These are phyloP conservation scores for Mollisia scopiformis DNA, from an alignment of 2,329 filamentous ascomycete genomes.

Conservation along the genomic window DNA sequence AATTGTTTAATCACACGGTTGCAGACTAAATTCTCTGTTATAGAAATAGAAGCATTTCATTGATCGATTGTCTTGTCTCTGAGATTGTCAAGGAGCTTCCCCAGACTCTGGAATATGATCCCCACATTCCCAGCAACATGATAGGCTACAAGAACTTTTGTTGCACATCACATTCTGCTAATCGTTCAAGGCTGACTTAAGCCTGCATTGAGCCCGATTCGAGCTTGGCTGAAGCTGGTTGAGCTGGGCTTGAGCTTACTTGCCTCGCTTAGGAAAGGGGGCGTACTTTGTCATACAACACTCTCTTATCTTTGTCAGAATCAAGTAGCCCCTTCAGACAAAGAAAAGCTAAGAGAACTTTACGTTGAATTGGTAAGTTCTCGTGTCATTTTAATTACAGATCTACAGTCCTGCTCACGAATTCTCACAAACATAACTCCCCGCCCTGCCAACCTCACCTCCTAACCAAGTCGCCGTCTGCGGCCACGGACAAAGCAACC, in stretches of 20 bases:
- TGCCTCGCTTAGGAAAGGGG: neutral
- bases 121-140: neutral
- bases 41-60: too few species aligned
- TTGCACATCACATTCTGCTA: neutral
- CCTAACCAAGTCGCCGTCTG: conserved; percentile 28
- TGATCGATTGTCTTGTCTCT: too few species aligned
- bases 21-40: too few species aligned
- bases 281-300: neutral
- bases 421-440: neutral
- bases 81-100: too few species aligned
- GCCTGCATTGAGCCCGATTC: neutral
- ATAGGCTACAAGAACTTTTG: neutral
- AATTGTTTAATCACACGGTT: too few species aligned
- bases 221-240: neutral
- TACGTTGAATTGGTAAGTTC: too few species aligned
- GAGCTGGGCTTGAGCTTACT: neutral
- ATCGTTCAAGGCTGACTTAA: neutral
- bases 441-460: neutral
- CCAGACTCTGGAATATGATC: too few species aligned
- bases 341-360: too few species aligned
- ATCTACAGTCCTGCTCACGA: neutral
- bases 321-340: too few species aligned
- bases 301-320: too few species aligned
- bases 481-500: conserved; percentile 40
- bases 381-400: too few species aligned